Percentiles rank a stretch among this genome's conserved stretches.
Conservation (phyloP, 1,284 basidiomycete species). For the Irpex rosettiformis region DNA sequence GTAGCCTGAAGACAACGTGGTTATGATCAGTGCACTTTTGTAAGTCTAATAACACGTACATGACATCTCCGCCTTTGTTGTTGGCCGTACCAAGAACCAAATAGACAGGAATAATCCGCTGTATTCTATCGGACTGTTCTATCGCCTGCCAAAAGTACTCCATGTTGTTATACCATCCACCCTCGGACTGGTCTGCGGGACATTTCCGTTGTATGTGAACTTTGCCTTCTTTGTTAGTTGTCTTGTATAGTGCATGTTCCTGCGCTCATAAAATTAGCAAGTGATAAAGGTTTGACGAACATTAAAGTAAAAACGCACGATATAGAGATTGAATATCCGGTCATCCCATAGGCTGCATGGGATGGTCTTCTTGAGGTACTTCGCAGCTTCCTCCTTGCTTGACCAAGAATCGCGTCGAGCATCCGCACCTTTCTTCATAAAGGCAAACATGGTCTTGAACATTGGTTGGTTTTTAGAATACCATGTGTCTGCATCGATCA, state of each 20-base stretch:
- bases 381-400: not conserved
- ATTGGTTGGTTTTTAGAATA: not conserved
- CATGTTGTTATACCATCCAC: not conserved
- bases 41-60: not conserved
- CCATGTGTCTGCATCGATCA: constrained; percentile 6
- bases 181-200: not conserved
- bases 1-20: not conserved
- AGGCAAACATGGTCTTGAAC: not conserved
- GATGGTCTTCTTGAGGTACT: not conserved
- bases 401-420: constrained; percentile 4
- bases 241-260: not conserved
- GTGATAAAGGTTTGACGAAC: not conserved
- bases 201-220: not conserved
- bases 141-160: not conserved
- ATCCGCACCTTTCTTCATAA: not conserved
- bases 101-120: not conserved
- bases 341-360: constrained; percentile 6
- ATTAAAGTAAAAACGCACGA: not conserved
- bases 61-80: not conserved
- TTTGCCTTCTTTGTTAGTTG: not conserved
- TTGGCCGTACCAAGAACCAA: not conserved
- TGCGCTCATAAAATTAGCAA: not conserved
- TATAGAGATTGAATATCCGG: constrained; percentile 2
- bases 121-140: not conserved
- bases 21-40: not conserved